These are phyloP conservation scores for Canavalia gladiata DNA, from an alignment of 306 rosid species.

Conservation along the genomic window DNA sequence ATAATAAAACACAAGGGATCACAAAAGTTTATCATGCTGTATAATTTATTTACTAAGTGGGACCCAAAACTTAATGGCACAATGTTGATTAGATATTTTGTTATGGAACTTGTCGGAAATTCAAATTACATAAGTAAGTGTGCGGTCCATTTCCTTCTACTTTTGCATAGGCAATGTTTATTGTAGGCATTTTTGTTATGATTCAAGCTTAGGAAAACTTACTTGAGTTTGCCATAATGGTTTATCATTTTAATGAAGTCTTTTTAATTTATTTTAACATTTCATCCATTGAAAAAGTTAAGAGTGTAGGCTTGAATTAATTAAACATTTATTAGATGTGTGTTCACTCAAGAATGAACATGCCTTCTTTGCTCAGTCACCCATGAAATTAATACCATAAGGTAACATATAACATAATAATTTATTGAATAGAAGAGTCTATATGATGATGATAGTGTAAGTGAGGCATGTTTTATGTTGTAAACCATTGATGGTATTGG, in stretches of 20 bases:
- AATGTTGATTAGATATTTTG: constrained; percentile 28
- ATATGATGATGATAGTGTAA: neutral
- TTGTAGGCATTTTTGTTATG: neutral
- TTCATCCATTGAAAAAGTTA: no score
- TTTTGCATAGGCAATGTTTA: neutral
- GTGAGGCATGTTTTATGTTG: neutral
- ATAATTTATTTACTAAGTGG: constrained; percentile 18
- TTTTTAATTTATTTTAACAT: neutral
- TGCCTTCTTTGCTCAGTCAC: no score
- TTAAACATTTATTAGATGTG: no score
- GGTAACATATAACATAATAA: no score
- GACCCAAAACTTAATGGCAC: constrained; percentile 22
- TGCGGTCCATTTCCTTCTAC: neutral
- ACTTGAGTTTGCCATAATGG: neutral
- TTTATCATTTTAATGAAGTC: neutral
- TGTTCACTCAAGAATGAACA: no score
- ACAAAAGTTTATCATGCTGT: constrained; percentile 11
- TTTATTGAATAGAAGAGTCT: neutral
- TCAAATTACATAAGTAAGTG: constrained; percentile 12
- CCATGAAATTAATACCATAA: no score
- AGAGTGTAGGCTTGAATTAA: no score
- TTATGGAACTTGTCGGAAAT: constrained; percentile 5
- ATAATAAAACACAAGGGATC: neutral
- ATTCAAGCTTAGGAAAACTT: neutral
- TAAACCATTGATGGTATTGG: neutral